These are phyloP conservation scores for Protostelium mycophagum DNA, from an alignment of 78 protist genomes.

Conservation along the genomic window DNA sequence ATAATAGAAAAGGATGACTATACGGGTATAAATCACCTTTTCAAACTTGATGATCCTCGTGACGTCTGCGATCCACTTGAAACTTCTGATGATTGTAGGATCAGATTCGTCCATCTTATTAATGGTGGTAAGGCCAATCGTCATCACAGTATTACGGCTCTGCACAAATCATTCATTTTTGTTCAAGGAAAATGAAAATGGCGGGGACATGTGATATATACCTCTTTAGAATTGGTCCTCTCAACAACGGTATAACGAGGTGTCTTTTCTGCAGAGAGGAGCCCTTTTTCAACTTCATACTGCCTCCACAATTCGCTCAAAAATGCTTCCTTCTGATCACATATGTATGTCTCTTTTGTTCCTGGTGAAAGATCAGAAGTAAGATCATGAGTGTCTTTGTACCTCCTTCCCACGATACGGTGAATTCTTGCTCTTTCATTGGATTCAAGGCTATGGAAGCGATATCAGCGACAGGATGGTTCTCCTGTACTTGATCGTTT, in stretches of 20 bases:
- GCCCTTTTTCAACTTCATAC: not conserved
- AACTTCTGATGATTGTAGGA: not conserved
- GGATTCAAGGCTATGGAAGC: not conserved
- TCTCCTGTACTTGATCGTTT: not conserved
- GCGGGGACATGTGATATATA: too few relatives aligned
- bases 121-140: not conserved
- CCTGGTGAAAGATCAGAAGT: not conserved
- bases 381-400: not conserved
- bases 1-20: too few relatives aligned
- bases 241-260: not conserved
- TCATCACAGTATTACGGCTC: not conserved
- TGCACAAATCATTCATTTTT: not conserved
- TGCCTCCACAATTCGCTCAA: not conserved
- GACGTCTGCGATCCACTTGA: not conserved
- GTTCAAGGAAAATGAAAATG: not conserved
- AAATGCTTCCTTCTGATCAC: not conserved
- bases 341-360: not conserved
- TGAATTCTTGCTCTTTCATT: not conserved
- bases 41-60: not conserved
- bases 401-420: not conserved
- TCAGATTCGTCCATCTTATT: not conserved
- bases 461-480: not conserved
- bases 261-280: not conserved
- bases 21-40: not conserved
- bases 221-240: not conserved